phyloP scores from a whole-genome alignment of 2,329 filamentous ascomycete species.

The Colletotrichum sp. region DNA sequence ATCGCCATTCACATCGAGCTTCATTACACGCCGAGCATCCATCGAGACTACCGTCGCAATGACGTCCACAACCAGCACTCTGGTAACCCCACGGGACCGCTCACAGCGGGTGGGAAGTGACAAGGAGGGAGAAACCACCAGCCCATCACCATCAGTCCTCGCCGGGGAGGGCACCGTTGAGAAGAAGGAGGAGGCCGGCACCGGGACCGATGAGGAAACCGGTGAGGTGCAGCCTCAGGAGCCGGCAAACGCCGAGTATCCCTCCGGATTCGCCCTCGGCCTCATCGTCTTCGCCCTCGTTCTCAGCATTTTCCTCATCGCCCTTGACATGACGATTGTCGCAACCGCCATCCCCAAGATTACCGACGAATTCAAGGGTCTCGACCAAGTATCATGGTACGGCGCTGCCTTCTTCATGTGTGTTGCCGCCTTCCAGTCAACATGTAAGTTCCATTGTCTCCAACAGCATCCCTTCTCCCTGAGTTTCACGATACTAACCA shows the following conservation, averaged over 20 bases:
- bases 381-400: conserved; percentile 65
- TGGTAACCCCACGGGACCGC: conserved; percentile 1
- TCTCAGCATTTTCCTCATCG: conserved; percentile 54
- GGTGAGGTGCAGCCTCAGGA: background rate
- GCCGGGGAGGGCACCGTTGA: background rate
- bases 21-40: background rate
- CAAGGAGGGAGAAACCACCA: conserved; percentile 6
- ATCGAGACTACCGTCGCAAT: background rate
- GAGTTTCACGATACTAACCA: conserved; percentile 26
- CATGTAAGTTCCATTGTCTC: conserved; percentile 28
- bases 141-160: conserved; percentile 15
- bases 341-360: conserved; percentile 63
- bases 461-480: background rate
- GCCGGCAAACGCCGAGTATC: conserved; percentile 40
- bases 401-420: conserved; percentile 60
- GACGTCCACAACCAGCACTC: conserved; percentile 13
- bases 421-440: conserved; percentile 48
- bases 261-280: conserved; percentile 40
- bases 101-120: background rate
- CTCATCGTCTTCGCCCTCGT: conserved; percentile 53
- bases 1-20: background rate
- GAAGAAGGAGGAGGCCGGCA: conserved; percentile 11
- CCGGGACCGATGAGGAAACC: conserved; percentile 15
- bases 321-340: conserved; percentile 60
- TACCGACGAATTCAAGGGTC: conserved; percentile 55